Evolutionary conservation across 1,139 yeast species (phyloP).

Genomic region (Yamadazyma buinensis): DNA sequence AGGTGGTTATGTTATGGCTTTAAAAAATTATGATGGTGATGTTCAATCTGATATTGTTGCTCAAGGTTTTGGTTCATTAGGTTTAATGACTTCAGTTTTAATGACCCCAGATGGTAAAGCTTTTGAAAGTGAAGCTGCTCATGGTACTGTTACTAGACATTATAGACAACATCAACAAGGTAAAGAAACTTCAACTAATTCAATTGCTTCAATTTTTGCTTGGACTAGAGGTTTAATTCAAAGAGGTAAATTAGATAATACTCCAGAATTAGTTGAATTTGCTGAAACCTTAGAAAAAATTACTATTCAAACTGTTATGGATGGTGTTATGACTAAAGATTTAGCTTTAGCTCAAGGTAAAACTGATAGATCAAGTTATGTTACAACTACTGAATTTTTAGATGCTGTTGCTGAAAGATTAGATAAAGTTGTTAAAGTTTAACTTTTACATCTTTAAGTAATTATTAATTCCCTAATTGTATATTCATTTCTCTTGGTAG

Average conservation of each 20-base stretch:
- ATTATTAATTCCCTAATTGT: no score
- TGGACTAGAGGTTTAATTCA: slow-evolving; percentile 84
- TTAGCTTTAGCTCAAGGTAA: slow-evolving; percentile 72
- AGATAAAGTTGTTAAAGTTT: slow-evolving; percentile 1
- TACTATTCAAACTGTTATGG: slow-evolving; percentile 67
- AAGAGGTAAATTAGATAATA: slow-evolving; percentile 71
- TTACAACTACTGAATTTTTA: slow-evolving; percentile 72
- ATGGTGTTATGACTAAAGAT: slow-evolving; percentile 80
- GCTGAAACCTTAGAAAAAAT: slow-evolving; percentile 66
- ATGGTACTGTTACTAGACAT: slow-evolving; percentile 85
- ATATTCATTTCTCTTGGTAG: background rate
- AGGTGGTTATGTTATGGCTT: slow-evolving; percentile 80
- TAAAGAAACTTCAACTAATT: slow-evolving; percentile 78
- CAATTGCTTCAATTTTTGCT: slow-evolving; percentile 81
- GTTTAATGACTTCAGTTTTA: slow-evolving; percentile 79
- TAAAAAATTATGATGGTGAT: slow-evolving; percentile 85
- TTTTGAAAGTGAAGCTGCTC: slow-evolving; percentile 82
- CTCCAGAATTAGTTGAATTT: slow-evolving; percentile 67
- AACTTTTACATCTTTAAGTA: no score
- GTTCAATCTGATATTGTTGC: slow-evolving; percentile 85
- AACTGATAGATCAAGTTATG: slow-evolving; percentile 62
- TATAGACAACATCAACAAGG: slow-evolving; percentile 83
- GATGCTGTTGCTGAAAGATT: slow-evolving; percentile 47
- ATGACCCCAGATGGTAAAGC: slow-evolving; percentile 87
- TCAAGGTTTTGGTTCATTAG: slow-evolving; percentile 82